phyloP scores from a whole-genome alignment of 108 stramenopile genomes.

The Epithemia pelagica region DNA sequence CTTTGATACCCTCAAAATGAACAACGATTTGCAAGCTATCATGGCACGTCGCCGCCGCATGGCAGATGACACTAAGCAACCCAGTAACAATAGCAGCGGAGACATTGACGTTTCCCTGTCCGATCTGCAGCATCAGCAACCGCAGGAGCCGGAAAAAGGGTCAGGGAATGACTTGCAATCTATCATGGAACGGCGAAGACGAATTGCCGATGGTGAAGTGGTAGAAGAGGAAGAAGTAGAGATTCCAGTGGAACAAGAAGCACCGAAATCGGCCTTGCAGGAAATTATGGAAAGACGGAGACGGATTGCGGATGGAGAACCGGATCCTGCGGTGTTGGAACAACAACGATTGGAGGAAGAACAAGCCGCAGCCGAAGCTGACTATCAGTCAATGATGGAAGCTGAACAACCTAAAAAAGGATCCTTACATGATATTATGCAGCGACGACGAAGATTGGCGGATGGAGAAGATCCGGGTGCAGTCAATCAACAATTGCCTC shows the following conservation, averaged over 20 bases:
- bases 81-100: neutral
- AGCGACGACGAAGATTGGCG: neutral
- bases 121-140: neutral
- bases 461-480: conserved; percentile 2
- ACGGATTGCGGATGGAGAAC: conserved; percentile 5
- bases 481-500: neutral
- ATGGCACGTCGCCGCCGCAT: conserved; percentile 16
- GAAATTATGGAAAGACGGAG: conserved; percentile 10
- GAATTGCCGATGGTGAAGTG: conserved; percentile 9
- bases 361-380: neutral
- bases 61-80: conserved; percentile 1
- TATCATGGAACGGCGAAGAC: conserved; percentile 11
- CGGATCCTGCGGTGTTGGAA: neutral
- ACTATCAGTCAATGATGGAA: neutral
- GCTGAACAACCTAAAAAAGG: neutral
- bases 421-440: neutral
- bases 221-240: conserved; percentile 3
- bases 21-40: conserved; percentile 17
- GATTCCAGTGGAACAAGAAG: too few relatives aligned
- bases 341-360: neutral
- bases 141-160: neutral
- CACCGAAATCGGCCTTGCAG: conserved; percentile 5
- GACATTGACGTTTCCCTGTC: conserved; percentile 1
- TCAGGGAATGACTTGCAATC: conserved; percentile 7
- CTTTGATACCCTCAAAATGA: too few relatives aligned